Conservation (phyloP, 2,329 filamentous ascomycete species). For the Ascochyta fabae region DNA sequence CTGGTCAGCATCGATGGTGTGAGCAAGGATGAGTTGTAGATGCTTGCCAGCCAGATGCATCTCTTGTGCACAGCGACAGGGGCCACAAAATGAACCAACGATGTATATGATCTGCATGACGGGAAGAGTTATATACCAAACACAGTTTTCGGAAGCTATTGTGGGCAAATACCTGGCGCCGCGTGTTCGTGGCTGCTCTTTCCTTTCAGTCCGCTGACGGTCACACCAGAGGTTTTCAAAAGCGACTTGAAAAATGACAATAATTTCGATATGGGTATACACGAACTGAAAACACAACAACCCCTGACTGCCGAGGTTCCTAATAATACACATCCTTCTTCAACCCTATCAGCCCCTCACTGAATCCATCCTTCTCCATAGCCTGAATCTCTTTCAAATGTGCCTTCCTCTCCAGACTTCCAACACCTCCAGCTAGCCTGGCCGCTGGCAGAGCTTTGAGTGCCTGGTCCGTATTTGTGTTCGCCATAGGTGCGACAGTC, state of each 20-base stretch:
- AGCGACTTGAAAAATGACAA: conserved; percentile 33
- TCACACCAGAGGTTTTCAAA: too few relatives aligned
- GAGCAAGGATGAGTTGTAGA: conserved; percentile 50
- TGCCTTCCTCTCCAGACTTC: conserved; percentile 27
- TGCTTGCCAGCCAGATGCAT: neutral
- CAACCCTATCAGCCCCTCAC: conserved; percentile 41
- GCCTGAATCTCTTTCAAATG: conserved; percentile 26
- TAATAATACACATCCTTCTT: conserved; percentile 41
- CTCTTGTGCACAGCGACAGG: neutral
- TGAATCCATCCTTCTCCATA: conserved; percentile 39
- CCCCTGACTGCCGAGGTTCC: neutral
- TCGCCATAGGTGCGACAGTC: conserved; percentile 14
- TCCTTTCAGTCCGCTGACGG: too few relatives aligned
- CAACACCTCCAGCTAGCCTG: conserved; percentile 33
- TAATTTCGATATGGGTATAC: conserved; percentile 39
- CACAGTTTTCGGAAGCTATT: conserved; percentile 24
- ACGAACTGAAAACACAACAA: conserved; percentile 9
- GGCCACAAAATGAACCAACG: neutral
- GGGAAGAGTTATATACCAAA: conserved; percentile 55
- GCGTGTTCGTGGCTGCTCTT: too few relatives aligned
- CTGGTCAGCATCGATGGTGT: conserved; percentile 83
- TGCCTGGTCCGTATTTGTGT: neutral
- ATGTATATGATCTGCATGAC: too few relatives aligned
- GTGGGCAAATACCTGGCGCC: too few relatives aligned
- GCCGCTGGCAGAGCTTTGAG: conserved; percentile 15